Base-by-base conservation (phyloP, 202 grass and related monocot genomes). In the Carex sylvatica region DNA sequence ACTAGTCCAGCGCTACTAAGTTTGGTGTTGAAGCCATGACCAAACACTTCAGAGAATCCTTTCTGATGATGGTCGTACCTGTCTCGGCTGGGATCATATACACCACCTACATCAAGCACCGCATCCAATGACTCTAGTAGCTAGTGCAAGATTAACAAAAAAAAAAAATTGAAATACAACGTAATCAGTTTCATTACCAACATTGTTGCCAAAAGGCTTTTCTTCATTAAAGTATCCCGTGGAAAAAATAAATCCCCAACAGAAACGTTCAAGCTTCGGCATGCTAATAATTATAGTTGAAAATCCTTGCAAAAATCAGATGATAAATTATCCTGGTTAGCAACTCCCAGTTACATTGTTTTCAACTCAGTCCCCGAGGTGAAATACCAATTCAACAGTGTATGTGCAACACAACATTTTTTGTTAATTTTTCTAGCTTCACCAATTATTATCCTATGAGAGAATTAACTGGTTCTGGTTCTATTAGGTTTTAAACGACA, bases 51-150 rank as follows among this genome's bases (percentile, higher is more conserved):
- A 36, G 5, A 88, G 53, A 95, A 98, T 56, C 92, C 92, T 85
- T 95, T 93, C 78, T 98, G 92, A 84, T 98, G 96, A 86, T 98
- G 96, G 87, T 95, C 91, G 22, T 91, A 98, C 61, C 83, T 89
- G 68, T 95, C 83, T 6, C 33, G 66, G 20, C 83, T 93, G 36
- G 92, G 88, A 93, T 98, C 92, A 81, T 93, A 98, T 9, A 92
- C 91, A 26, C 92, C 85, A 82, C 96, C 96, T 42, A 95, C 96
- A 83, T 98, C 96, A 88, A 98, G 92, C 78, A 95, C 92, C 0
- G 86, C 96, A 81, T 95, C 92, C 80, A 98, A 82, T 6, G 87
- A 93, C 81, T 95, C 91, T 59, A 98, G 88, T 28, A 89, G 74
- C 96, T 95, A n/a, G 65, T 49, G 52, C 71, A 9, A 28, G 8